Conservation (phyloP, 176 grass and related monocot genomes). For the Puya raimondii region DNA sequence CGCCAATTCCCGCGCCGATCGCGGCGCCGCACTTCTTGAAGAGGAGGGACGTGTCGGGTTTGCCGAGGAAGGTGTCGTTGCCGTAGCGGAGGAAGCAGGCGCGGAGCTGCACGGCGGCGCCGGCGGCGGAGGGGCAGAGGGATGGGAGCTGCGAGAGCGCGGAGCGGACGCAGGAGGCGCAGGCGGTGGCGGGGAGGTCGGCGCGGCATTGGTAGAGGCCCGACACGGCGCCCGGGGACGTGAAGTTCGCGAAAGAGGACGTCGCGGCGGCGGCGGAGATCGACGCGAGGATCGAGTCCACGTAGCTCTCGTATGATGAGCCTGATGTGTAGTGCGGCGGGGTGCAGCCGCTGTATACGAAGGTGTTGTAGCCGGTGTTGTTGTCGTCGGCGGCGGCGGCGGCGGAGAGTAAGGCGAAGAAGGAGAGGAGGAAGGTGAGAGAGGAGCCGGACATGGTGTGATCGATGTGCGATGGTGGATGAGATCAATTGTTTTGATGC, state of each 20-base stretch:
- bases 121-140: constrained; percentile 45
- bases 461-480: too few relatives aligned
- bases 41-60: constrained; percentile 57
- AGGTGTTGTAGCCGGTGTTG: constrained; percentile 41
- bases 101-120: constrained; percentile 65
- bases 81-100: constrained; percentile 80
- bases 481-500: too few relatives aligned
- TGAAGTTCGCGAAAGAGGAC: constrained; percentile 43
- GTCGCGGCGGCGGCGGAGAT: constrained; percentile 40
- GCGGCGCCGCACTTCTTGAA: constrained; percentile 70
- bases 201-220: constrained; percentile 80
- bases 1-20: constrained; percentile 27
- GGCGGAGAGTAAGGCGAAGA: constrained; percentile 8
- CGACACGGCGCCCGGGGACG: background rate
- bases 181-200: constrained; percentile 48
- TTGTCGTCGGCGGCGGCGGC: constrained; percentile 32
- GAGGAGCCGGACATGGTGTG: background rate
- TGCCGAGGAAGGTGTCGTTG: constrained; percentile 77
- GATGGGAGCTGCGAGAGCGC: constrained; percentile 56
- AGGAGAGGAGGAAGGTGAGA: constrained; percentile 17
- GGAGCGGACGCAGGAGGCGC: constrained; percentile 49
- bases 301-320: constrained; percentile 41
- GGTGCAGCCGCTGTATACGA: constrained; percentile 83
- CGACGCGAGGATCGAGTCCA: constrained; percentile 70
- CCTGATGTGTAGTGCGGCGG: constrained; percentile 41